Percentiles rank a stretch among this genome's conserved stretches.
Evolutionary conservation across 495 filamentous ascomycete species (phyloP).

Genomic region (Talaromyces stipitatus): DNA sequence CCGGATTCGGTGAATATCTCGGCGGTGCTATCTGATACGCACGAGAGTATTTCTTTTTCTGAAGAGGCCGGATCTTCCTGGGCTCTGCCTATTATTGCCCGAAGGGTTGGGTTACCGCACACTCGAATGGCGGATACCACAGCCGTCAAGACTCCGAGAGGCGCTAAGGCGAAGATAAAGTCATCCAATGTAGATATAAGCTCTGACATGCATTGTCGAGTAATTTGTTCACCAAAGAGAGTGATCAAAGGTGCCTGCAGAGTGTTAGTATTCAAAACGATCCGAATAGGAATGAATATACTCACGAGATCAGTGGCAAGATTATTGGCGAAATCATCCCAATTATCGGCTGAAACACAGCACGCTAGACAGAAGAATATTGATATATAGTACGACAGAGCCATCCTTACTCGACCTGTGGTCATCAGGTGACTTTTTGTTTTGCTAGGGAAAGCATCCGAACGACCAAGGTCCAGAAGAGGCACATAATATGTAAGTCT

Average conservation of each 20-base stretch:
- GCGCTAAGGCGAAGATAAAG: conserved; percentile 46
- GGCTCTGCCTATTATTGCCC: conserved; percentile 44
- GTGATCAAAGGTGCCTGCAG: conserved; percentile 39
- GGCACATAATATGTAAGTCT: background rate
- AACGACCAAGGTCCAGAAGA: background rate
- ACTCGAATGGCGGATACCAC: conserved; percentile 47
- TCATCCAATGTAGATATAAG: conserved; percentile 40
- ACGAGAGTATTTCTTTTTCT: conserved; percentile 33
- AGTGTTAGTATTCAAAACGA: background rate
- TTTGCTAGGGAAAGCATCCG: background rate
- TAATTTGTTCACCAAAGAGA: conserved; percentile 49
- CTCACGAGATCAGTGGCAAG: conserved; percentile 39
- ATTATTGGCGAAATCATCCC: conserved; percentile 49
- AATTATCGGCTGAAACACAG: conserved; percentile 18
- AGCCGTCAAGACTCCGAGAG: conserved; percentile 47
- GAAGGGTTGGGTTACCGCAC: conserved; percentile 42
- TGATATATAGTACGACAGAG: background rate
- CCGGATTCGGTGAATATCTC: conserved; percentile 39
- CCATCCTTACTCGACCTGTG: background rate
- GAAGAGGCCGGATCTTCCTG: conserved; percentile 34
- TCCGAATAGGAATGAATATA: background rate
- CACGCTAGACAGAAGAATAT: conserved; percentile 9
- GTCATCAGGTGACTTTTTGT: background rate
- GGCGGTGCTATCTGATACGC: conserved; percentile 31
- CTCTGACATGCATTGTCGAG: conserved; percentile 52